phyloP scores from a whole-genome alignment of 73 alveolate species.

The Paramecium bursaria region DNA sequence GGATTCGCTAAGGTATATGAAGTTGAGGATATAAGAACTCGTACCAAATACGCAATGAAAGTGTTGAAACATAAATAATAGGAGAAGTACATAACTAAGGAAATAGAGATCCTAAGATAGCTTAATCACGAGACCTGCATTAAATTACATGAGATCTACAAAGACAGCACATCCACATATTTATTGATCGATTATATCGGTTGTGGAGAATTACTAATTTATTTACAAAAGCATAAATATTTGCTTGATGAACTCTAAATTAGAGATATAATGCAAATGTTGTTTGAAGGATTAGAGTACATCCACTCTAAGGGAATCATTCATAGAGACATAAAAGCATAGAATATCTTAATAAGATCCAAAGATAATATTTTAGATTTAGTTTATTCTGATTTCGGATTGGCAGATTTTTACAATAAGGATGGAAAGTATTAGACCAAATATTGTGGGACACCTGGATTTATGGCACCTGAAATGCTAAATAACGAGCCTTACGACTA shows the following conservation, averaged over 20 bases:
- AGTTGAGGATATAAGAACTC: too few species aligned
- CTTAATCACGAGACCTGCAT: conserved; percentile 55
- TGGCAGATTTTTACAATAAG: conserved; percentile 24
- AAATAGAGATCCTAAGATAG: conserved; percentile 42
- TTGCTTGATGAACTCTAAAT: too few species aligned
- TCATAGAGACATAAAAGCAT: conserved; percentile 70
- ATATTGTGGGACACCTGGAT: conserved; percentile 60
- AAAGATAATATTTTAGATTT: conserved; percentile 40
- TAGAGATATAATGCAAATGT: too few species aligned
- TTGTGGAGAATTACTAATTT: too few species aligned
- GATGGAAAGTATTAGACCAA: not conserved
- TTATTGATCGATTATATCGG: too few species aligned
- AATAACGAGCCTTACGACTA: conserved; percentile 1
- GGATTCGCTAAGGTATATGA: too few species aligned
- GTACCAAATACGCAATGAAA: too few species aligned
- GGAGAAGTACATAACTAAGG: too few species aligned
- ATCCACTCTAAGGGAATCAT: conserved; percentile 44
- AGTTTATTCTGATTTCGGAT: conserved; percentile 30
- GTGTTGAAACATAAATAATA: too few species aligned
- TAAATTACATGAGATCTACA: conserved; percentile 57
- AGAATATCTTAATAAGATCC: conserved; percentile 29
- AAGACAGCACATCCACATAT: too few species aligned
- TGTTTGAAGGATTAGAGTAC: conserved; percentile 54
- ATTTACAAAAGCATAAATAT: too few species aligned
- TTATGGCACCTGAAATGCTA: conserved; percentile 52